These are phyloP conservation scores for Phyllosticta citribraziliensis DNA, from an alignment of 2,329 filamentous ascomycete genomes.

Conservation along the genomic window DNA sequence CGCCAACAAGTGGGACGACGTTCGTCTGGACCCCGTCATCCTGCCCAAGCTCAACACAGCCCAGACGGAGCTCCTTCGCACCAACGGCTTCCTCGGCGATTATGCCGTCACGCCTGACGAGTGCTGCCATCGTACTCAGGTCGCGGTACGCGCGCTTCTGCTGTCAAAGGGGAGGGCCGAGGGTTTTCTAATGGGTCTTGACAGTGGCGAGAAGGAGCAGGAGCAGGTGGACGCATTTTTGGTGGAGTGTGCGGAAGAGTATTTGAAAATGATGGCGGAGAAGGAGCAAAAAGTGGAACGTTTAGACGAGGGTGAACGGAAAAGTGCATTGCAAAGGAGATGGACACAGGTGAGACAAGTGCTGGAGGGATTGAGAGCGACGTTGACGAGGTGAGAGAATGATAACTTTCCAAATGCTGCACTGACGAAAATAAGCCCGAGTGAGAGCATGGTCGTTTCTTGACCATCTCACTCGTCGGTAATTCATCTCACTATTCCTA, in stretches of 20 bases:
- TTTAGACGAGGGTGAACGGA: slow-evolving; percentile 18
- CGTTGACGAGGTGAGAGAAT: not conserved
- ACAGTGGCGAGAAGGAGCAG: slow-evolving; percentile 25
- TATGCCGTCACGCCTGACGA: slow-evolving; percentile 23
- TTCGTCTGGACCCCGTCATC: slow-evolving; percentile 33
- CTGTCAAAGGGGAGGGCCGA: slow-evolving; percentile 19
- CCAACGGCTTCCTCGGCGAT: slow-evolving; percentile 32
- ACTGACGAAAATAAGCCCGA: no score
- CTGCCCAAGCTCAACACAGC: slow-evolving; percentile 25
- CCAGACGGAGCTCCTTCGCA: slow-evolving; percentile 29
- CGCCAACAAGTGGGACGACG: slow-evolving; percentile 28
- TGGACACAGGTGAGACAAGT: slow-evolving; percentile 30
- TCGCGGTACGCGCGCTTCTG: slow-evolving; percentile 29
- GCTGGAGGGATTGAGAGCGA: slow-evolving; percentile 7
- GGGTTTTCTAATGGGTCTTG: slow-evolving; percentile 21
- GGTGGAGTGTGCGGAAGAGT: slow-evolving; percentile 20
- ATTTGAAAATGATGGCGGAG: slow-evolving; percentile 24
- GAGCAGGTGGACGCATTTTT: slow-evolving; percentile 29
- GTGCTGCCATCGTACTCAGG: slow-evolving; percentile 37
- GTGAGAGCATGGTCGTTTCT: no score
- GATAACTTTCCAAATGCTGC: no score
- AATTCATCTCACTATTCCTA: no score
- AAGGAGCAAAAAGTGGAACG: not conserved
- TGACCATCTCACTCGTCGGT: no score
- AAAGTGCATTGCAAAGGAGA: slow-evolving; percentile 17